Evolutionary conservation across 148 eudicot genomes (phyloP).

Genomic region (Selenicereus undatus): DNA sequence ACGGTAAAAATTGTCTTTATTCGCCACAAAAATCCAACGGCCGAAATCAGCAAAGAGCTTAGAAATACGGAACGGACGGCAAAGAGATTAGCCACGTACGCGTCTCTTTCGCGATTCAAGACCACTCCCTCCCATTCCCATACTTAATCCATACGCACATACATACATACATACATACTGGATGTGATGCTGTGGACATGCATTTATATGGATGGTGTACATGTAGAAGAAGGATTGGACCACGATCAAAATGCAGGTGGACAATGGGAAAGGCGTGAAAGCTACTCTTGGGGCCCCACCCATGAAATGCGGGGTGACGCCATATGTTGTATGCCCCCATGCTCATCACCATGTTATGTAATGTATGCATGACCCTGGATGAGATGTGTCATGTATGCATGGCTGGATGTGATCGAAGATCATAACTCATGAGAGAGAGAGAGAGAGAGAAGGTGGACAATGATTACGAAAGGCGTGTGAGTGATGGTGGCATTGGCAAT

Average conservation of each 20-base stretch:
- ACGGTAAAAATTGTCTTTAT: not conserved
- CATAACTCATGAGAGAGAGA: not conserved
- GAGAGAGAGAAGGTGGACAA: not conserved
- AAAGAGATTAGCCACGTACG: not conserved
- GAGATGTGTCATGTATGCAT: not conserved
- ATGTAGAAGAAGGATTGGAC: not conserved
- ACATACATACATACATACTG: too few relatives aligned
- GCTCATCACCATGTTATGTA: not conserved
- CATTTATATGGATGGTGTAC: not conserved
- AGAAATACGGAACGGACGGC: not conserved
- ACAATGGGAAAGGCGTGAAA: not conserved
- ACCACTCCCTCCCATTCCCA: too few relatives aligned
- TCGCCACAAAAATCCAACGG: not conserved
- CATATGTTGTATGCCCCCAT: not conserved
- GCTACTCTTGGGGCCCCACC: not conserved
- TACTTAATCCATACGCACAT: too few relatives aligned
- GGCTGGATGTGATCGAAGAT: too few relatives aligned
- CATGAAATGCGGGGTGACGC: not conserved
- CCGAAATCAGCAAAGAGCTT: not conserved
- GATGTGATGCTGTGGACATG: not conserved
- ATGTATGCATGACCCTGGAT: not conserved
- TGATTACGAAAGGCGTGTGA: not conserved
- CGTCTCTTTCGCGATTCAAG: too few relatives aligned
- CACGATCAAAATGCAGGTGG: constrained; percentile 1
- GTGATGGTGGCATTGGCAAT: not conserved